These are phyloP conservation scores for Neurospora sp. DNA, from an alignment of 495 filamentous ascomycete species.

Conservation along the genomic window DNA sequence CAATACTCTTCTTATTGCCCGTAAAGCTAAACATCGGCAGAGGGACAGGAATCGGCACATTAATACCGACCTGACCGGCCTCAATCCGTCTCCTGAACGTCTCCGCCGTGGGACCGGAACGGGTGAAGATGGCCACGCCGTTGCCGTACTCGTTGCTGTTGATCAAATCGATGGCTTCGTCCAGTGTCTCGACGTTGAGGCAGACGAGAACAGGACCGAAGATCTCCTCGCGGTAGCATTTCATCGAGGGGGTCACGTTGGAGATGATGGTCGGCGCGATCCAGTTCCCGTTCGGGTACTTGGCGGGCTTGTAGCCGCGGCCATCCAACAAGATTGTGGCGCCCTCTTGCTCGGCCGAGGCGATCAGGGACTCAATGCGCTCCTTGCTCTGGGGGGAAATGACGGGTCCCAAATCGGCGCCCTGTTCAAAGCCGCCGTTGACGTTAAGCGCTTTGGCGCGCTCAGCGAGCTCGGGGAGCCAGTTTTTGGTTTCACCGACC, in stretches of 20 bases:
- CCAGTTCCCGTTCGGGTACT: constrained; percentile 97
- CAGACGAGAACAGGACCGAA: constrained; percentile 92
- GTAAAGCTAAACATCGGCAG: constrained; percentile 97
- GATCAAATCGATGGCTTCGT: constrained; percentile 60
- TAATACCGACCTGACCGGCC: constrained; percentile 71
- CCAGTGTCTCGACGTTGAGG: constrained; percentile 70
- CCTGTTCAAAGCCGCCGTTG: constrained; percentile 90
- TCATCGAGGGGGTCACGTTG: constrained; percentile 84
- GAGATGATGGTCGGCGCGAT: constrained; percentile 91
- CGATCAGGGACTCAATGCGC: constrained; percentile 82
- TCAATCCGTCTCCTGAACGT: constrained; percentile 56
- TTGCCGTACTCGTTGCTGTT: constrained; percentile 60
- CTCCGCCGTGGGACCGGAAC: constrained; percentile 48
- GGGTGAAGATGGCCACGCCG: constrained; percentile 56
- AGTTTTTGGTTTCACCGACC: constrained; percentile 88
- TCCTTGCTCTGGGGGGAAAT: constrained; percentile 88
- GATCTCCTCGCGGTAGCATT: constrained; percentile 93
- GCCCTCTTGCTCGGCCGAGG: constrained; percentile 82
- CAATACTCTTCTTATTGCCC: constrained; percentile 93
- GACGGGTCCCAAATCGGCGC: constrained; percentile 91
- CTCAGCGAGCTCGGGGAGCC: constrained; percentile 85
- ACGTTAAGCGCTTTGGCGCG: constrained; percentile 82
- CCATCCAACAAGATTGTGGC: constrained; percentile 94
- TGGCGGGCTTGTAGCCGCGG: constrained; percentile 72
- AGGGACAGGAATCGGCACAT: constrained; percentile 77